Evolutionary conservation across 1,284 basidiomycete genomes (phyloP), one percentile per base, ranked within the genome.

Genomic region (Rhodotorula sp.): DNA sequence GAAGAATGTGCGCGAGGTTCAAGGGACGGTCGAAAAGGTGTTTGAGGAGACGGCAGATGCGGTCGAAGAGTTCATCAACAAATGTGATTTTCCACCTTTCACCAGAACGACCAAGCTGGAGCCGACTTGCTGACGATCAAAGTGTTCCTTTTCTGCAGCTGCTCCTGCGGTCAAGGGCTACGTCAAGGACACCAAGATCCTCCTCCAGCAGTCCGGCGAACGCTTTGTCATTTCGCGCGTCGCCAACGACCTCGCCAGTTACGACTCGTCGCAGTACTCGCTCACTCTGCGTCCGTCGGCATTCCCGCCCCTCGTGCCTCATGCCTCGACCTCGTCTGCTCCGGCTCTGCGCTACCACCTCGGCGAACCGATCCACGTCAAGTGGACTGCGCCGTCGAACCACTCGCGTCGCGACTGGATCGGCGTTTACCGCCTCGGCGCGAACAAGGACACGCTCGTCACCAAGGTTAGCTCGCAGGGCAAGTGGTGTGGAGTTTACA

Each of bases 391-490:
- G 1, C 93, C 96, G 0, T 82, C 85, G 48, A 87, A 89, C 69
- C 96, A 98, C 80, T 96, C 93, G 21, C 86, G 92, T n/a, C 88
- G 90, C 77, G 96, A 99, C 81, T 99, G 96, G 97, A 91, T 99
- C 77, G 97, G 95, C 18, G 87, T 99, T 57, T 77, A 70, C 78
- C 93, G 93, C 83, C 78, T 93, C 70, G 93, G 92, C 43, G 92
- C 92, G 0, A 94, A 93, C 82, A 89, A 89, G 79, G 91, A 89
- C 23, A 88, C 85, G 29, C 84, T 90, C 26, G 87, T 97, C 58
- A 99, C 97, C 5, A 88, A 89, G 71, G 90, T 91, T n/a, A 89
- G 90, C 6, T 92, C 91, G 3, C 84, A 91, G 77, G 95, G 96
- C 49, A 89, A 91, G 85, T 99, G 97, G 97, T 85, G 91, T 21